Percentiles rank a stretch among this genome's conserved stretches.
phyloP scores from a whole-genome alignment of 2,329 filamentous ascomycete genomes.

The Sporothrix mexicana region DNA sequence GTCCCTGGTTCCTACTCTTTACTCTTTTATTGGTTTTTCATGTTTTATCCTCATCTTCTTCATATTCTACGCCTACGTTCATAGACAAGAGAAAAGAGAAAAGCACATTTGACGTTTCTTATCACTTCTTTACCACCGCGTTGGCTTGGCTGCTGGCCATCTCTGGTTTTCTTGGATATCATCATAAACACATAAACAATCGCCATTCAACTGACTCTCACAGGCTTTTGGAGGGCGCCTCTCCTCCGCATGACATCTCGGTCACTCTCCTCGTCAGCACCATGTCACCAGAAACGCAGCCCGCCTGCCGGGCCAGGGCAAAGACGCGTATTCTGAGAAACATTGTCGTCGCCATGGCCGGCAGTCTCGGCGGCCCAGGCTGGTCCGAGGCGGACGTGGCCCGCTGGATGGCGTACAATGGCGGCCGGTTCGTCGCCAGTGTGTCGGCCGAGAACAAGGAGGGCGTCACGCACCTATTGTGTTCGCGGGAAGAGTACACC shows the following conservation, averaged over 20 bases:
- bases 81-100: slow-evolving; percentile 13
- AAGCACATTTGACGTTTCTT: background rate
- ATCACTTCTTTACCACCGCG: background rate
- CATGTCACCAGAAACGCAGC: background rate
- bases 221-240: background rate
- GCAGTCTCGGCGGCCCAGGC: slow-evolving; percentile 58
- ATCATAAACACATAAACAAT: background rate
- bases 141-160: background rate
- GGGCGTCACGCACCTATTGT: slow-evolving; percentile 74
- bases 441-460: slow-evolving; percentile 50
- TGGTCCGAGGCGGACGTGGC: slow-evolving; percentile 62
- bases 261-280: background rate
- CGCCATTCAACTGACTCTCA: background rate
- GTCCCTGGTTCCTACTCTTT: background rate
- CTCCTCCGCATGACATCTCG: background rate
- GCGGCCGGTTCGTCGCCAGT: slow-evolving; percentile 61
- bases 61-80: background rate
- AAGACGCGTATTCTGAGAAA: slow-evolving; percentile 37
- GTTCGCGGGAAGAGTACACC: slow-evolving; percentile 64
- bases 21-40: background rate
- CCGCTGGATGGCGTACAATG: slow-evolving; percentile 68
- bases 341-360: slow-evolving; percentile 58
- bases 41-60: no score
- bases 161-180: background rate
- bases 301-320: background rate